Conservation (phyloP, 768 basidiomycete genomes). For the Hortiboletus flavorubellus region DNA sequence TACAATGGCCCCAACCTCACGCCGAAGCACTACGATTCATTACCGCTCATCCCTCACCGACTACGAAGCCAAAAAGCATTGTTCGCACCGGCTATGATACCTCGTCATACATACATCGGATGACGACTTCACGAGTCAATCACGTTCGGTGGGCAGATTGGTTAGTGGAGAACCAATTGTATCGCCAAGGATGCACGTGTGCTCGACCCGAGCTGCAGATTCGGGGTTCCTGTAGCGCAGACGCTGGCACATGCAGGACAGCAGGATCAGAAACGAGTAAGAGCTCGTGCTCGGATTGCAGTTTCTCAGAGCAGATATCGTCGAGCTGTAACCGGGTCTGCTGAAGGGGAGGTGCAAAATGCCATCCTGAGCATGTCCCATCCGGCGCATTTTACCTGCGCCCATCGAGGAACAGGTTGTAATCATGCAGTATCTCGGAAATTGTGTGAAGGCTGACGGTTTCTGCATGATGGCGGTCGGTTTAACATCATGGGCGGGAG, state of each 20-base stretch:
- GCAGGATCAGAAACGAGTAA: slow-evolving; percentile 4
- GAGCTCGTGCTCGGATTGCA: slow-evolving; percentile 1
- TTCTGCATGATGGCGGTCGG: slow-evolving; percentile 9
- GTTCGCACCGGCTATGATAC: slow-evolving; percentile 1
- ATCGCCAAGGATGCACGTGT: background rate
- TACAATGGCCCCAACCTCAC: background rate
- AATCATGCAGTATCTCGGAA: slow-evolving; percentile 14
- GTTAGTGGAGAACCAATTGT: background rate
- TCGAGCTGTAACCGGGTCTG: background rate
- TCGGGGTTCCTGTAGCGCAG: slow-evolving; percentile 7
- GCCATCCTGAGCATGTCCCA: background rate
- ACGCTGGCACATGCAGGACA: slow-evolving; percentile 3
- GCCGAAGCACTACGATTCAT: slow-evolving; percentile 15
- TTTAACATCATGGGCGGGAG: background rate
- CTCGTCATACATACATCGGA: slow-evolving; percentile 3
- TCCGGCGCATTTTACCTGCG: slow-evolving; percentile 4
- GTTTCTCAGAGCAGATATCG: slow-evolving; percentile 8
- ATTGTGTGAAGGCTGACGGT: slow-evolving; percentile 13
- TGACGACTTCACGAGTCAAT: background rate
- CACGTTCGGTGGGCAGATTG: background rate
- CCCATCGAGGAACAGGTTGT: slow-evolving; percentile 7
- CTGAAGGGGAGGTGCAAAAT: background rate
- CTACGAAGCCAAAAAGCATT: slow-evolving; percentile 8
- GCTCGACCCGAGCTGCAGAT: slow-evolving; percentile 7
- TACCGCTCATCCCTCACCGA: slow-evolving; percentile 14